Evolutionary conservation across 257 asterid species (phyloP).

Genomic region (Lavandula angustifolia): DNA sequence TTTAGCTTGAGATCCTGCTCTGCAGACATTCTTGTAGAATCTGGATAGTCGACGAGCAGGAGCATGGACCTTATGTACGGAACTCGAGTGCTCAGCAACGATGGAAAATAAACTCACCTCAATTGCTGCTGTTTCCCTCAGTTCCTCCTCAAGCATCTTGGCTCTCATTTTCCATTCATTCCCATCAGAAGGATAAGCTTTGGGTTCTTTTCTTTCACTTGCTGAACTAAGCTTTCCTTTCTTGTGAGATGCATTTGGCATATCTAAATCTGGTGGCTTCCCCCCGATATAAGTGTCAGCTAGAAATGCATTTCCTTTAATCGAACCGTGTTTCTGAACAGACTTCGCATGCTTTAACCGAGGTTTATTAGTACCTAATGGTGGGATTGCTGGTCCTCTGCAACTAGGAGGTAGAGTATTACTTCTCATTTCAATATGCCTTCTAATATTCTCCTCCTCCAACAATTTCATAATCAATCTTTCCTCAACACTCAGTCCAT

Average conservation of each 20-base stretch:
- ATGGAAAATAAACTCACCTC: conserved; percentile 81
- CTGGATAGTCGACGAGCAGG: conserved; percentile 90
- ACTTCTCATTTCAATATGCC: conserved; percentile 45
- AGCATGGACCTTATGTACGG: conserved; percentile 76
- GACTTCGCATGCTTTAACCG: conserved; percentile 59
- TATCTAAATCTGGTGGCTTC: conserved; percentile 45
- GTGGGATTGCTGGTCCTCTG: conserved; percentile 45
- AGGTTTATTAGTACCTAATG: conserved; percentile 42
- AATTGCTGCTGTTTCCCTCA: conserved; percentile 75
- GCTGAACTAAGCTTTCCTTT: conserved; percentile 31
- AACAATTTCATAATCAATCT: conserved; percentile 33
- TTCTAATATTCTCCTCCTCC: conserved; percentile 37
- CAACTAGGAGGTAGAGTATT: conserved; percentile 31
- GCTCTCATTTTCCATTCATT: conserved; percentile 52
- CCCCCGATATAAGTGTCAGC: conserved; percentile 34
- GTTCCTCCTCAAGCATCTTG: conserved; percentile 79
- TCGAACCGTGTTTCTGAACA: conserved; percentile 40
- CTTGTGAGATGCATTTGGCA: conserved; percentile 36
- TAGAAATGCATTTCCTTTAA: conserved; percentile 37
- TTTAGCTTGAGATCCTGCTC: conserved; percentile 53
- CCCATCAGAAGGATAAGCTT: conserved; percentile 37
- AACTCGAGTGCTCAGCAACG: conserved; percentile 82
- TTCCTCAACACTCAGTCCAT: conserved; percentile 38
- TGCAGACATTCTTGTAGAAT: conserved; percentile 68
- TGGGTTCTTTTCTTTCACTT: conserved; percentile 39